phyloP scores from a whole-genome alignment of 768 basidiomycete genomes.

The Kwoniella mangroviensis region DNA sequence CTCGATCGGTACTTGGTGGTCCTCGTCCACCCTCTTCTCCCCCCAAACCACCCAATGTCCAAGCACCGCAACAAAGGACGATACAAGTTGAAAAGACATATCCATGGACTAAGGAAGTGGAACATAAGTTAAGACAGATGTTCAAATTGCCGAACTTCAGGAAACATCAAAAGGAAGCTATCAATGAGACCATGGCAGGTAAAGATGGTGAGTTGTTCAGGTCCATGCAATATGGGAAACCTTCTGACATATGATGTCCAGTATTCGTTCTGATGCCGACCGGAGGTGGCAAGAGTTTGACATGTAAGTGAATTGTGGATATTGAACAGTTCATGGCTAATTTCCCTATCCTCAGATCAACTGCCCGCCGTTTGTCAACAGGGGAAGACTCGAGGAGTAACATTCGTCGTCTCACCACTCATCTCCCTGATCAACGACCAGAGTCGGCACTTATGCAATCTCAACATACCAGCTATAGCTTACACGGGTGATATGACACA shows the following conservation, averaged over 20 bases:
- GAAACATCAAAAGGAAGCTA: constrained; percentile 81
- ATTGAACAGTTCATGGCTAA: no score
- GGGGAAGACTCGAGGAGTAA: constrained; percentile 77
- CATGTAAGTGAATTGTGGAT: constrained; percentile 62
- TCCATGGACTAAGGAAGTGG: constrained; percentile 63
- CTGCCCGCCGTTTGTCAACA: constrained; percentile 79
- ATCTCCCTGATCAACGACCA: constrained; percentile 93
- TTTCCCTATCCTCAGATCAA: no score
- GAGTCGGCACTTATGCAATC: constrained; percentile 68
- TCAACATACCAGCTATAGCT: constrained; percentile 71
- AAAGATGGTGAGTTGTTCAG: constrained; percentile 62
- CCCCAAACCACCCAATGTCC: background rate
- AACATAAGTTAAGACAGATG: constrained; percentile 63
- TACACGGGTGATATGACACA: constrained; percentile 65
- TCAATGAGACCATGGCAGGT: constrained; percentile 76
- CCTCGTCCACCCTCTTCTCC: constrained; percentile 30
- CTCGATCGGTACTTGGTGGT: constrained; percentile 19
- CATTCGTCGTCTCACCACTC: constrained; percentile 90
- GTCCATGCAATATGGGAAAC: background rate
- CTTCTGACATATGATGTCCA: constrained; percentile 12
- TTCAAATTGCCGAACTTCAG: constrained; percentile 77
- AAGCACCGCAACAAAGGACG: constrained; percentile 14
- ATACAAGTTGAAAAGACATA: constrained; percentile 38
- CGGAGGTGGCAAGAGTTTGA: constrained; percentile 87
- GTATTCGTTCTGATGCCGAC: constrained; percentile 97